Evolutionary conservation across 2,329 filamentous ascomycete genomes (phyloP), one percentile per base, ranked within the genome.

Genomic region (Cercospora brassicicola): DNA sequence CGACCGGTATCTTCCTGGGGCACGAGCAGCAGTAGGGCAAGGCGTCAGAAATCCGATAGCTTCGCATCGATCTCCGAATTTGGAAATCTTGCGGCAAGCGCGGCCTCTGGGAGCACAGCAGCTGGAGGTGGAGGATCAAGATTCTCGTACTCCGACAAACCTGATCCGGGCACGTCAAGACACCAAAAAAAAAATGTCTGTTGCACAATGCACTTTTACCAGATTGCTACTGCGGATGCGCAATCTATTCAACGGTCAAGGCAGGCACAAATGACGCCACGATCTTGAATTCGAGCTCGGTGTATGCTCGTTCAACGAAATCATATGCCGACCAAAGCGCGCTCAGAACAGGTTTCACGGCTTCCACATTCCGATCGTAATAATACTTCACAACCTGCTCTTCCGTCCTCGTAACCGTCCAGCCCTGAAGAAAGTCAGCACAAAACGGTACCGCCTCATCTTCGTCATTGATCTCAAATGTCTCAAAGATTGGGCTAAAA

Each of bases 321-420:
- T 73, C 71, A 42, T 75, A 69, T 10, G 72, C 36, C 23, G 59
- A 70, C 75, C 74, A 76, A 33, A 68, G 66, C 2, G 64, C 65
- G 39, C 57, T 65, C 63, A 76, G 57, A 15, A 73, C 20, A 3
- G 59, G 65, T 28, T 71, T 74, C 23, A 73, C 63, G 8, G 62
- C 45, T 9, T 67, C 59, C 48, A 64, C 56, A 11, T 72, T 68
- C 33, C 71, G 68, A 28, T 67, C 56, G 60, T 77, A 75, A 39
- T 73, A 73, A 51, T 69, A 74, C 4, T 69, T 65, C 11, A 69
- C 64, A 13, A 68, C 69, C 55, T 71, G 67, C 69, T 77, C 74
- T 61, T 76, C 74, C 10, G 73, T 64, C 23, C 73, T 67, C 5
- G 75, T 75, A 30, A 77, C 67, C 2, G 61, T 72, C 74, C 74